Evolutionary conservation across 371 early-diverging fungal species (phyloP), one percentile per base, ranked within the genome.

Genomic region (Amoeboaphelidium protococcarum): DNA sequence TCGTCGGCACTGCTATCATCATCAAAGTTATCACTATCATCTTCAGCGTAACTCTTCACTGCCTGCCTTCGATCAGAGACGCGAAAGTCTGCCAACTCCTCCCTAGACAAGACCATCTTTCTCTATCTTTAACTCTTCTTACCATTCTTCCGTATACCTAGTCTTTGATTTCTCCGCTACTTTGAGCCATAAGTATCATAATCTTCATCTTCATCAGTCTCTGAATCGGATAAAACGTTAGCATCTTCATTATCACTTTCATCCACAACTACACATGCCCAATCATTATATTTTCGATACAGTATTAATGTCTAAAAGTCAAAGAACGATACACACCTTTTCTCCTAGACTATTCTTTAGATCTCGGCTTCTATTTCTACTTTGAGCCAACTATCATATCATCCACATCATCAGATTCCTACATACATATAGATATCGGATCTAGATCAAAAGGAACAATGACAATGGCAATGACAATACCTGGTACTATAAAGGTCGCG

Each of bases 191-290:
- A 51, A 26, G 51, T 51, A 24, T 51, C 44, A 19, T 47, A 27
- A n/a, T 43, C 60, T 40, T 54, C 53, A 20, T 24, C 42, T 22
- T 59, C 65, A 41, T 63, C 60, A 22, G 60, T 59, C 55, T 50
- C 60, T 40, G 60, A 52, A 44, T 13, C 19, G 19, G n/a, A 44
- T 42, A 22, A 6, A 22, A 42, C 60, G 43, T 61, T 62, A 3
- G 54, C 60, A 50, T 58, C 55, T 2, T 59, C 60, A 22, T 52
- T 49, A 26, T 42, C 41, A 44, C 25, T 40, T 13, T 48, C 54
- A 23, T 59, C 58, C 10, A 49, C 51, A 0, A 54, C 50, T n/a
- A 31, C 10, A 16, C 6, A 31, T 10, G 6, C 16, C 16, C 6
- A 31, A 16, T 31, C 10, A 16, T 16, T 31, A 10, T 31, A n/a